Evolutionary conservation across 106 monocot genomes (phyloP).

Genomic region (Dioscorea zingiberensis): DNA sequence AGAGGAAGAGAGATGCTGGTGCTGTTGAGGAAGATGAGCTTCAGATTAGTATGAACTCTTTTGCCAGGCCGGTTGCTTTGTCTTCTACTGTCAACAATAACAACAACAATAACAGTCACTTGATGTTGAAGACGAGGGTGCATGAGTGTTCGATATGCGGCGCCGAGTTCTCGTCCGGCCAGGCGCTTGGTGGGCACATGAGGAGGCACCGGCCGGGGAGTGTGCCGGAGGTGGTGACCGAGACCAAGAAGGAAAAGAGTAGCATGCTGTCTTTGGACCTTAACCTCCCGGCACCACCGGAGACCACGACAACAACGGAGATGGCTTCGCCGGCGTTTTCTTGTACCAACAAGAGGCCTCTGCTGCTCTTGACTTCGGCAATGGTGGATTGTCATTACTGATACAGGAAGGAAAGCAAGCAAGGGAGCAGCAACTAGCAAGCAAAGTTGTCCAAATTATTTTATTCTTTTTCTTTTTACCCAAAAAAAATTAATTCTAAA

Average conservation of each 20-base stretch:
- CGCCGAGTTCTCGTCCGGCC: conserved; percentile 36
- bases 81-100: neutral
- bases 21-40: neutral
- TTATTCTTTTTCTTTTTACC: neutral
- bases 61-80: neutral
- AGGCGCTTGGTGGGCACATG: conserved; percentile 53
- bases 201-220: conserved; percentile 26
- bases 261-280: conserved; percentile 25
- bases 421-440: no score
- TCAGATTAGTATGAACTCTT: no score
- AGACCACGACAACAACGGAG: conserved; percentile 5
- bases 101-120: no score
- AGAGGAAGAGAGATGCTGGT: neutral
- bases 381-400: conserved; percentile 35
- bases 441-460: neutral
- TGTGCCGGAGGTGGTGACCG: neutral
- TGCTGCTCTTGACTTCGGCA: conserved; percentile 15
- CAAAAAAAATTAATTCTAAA: neutral
- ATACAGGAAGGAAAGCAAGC: neutral
- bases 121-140: conserved; percentile 14
- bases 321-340: conserved; percentile 3
- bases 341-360: neutral
- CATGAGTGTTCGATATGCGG: conserved; percentile 48
- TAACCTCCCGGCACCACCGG: conserved; percentile 33
- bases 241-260: conserved; percentile 8